phyloP scores from a whole-genome alignment of 1,284 basidiomycete genomes.

The Psilocybe mexicana region DNA sequence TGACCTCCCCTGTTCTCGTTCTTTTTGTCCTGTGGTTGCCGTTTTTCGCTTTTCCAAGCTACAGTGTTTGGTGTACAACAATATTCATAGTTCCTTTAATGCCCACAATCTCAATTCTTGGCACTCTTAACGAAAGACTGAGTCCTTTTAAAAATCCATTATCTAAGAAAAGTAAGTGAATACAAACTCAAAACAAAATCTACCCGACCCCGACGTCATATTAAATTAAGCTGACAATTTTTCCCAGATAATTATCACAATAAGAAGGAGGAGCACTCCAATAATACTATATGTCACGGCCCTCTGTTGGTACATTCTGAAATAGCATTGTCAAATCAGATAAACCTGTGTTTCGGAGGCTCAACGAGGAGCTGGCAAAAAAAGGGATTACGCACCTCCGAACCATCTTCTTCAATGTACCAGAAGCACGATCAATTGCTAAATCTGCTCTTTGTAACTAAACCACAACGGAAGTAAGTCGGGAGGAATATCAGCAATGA shows the following conservation, averaged over 20 bases:
- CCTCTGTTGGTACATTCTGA: constrained; percentile 82
- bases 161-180: constrained; percentile 3
- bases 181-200: constrained; percentile 4
- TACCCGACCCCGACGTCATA: neutral
- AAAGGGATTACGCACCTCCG: constrained; percentile 52
- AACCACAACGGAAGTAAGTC: constrained; percentile 7
- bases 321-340: constrained; percentile 14
- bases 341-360: constrained; percentile 26
- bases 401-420: constrained; percentile 78
- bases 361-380: constrained; percentile 4
- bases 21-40: constrained; percentile 5
- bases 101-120: neutral
- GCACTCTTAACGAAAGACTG: neutral
- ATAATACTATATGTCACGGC: constrained; percentile 72
- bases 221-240: constrained; percentile 44
- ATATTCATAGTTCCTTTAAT: constrained; percentile 3
- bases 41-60: constrained; percentile 18
- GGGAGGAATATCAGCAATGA: constrained; percentile 1
- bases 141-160: neutral
- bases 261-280: constrained; percentile 66
- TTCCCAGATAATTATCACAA: constrained; percentile 70
- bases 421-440: constrained; percentile 72
- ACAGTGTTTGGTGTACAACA: constrained; percentile 25
- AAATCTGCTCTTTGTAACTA: constrained; percentile 72
- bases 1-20: constrained; percentile 12